Evolutionary conservation across 2,329 filamentous ascomycete genomes (phyloP), one percentile per base, ranked within the genome.

Genomic region (Sphaceloma murrayae): DNA sequence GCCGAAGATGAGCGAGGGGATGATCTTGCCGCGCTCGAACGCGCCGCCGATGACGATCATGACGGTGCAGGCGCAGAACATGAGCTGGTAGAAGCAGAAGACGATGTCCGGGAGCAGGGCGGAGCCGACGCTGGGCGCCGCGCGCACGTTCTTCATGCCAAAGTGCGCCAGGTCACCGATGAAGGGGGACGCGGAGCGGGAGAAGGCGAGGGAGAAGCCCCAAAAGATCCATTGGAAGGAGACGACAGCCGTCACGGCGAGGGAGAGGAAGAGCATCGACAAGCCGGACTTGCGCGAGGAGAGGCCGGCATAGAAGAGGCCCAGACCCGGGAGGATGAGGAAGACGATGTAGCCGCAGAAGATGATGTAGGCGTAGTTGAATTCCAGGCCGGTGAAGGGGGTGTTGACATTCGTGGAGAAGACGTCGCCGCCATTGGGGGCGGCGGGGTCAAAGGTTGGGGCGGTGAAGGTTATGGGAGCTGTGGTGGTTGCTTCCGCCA

Each of bases 251-350:
- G 22, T 30, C 11, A 29, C 22, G 14, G 45, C 39, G 18, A 43
- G 22, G 16, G 43, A 34, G 16, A 34, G 77, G 59, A 80, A 81
- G 2, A 82, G 64, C 38, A 81, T 63, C 3, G 75, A 63, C 19
- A 81, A 63, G 4, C 76, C 72, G 10, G 74, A 78, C 61, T 80
- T 81, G 51, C 76, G 66, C 24, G 75, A 69, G 4, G 76, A 70
- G 19, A 82, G 68, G 44, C 78, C 78, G 46, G 75, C 73, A 59
- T 82, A 81, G 1, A 82, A 63, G 5, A 82, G 66, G 36, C 77
- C 77, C 51, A 82, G 77, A 14, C 77, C 78, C 0, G 78, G 78
- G 46, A 80, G 77, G 56, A 82, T 82, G 40, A 80, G 60, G 70
- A 74, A 81, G 44, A 80, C 77, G 44, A 81, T 67, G 58, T 73